Percentiles rank a stretch among this genome's conserved stretches.
phyloP scores from a whole-genome alignment of 768 basidiomycete species.

The Amanita rimosa region DNA sequence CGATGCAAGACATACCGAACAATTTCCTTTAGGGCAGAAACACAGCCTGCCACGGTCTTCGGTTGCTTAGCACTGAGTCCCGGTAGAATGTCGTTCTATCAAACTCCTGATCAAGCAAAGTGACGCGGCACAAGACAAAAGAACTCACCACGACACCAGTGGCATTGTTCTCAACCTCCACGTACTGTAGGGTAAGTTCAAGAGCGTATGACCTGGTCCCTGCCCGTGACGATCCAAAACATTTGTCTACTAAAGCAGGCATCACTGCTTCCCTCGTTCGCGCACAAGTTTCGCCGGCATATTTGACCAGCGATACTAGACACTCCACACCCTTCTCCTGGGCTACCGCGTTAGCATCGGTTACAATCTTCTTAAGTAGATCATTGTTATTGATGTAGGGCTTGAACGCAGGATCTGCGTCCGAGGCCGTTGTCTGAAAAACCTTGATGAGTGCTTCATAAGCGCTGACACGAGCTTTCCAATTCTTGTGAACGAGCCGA shows the following conservation, averaged over 20 bases:
- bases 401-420: slow-evolving; percentile 89
- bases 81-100: slow-evolving; percentile 65
- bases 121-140: not conserved
- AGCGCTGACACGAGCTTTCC: slow-evolving; percentile 94
- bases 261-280: slow-evolving; percentile 73
- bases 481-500: slow-evolving; percentile 88
- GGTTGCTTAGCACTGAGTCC: slow-evolving; percentile 91
- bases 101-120: slow-evolving; percentile 8
- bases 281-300: slow-evolving; percentile 80
- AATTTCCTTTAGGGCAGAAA: slow-evolving; percentile 73
- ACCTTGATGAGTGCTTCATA: slow-evolving; percentile 83
- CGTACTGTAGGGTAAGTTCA: slow-evolving; percentile 81
- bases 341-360: slow-evolving; percentile 91
- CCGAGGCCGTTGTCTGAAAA: slow-evolving; percentile 83
- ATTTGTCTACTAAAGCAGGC: slow-evolving; percentile 93
- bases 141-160: slow-evolving; percentile 78
- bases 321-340: slow-evolving; percentile 97
- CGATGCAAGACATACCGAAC: slow-evolving; percentile 46
- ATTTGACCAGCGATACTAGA: slow-evolving; percentile 75
- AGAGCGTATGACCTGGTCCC: slow-evolving; percentile 84
- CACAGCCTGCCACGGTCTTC: slow-evolving; percentile 76
- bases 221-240: slow-evolving; percentile 80
- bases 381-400: slow-evolving; percentile 74
- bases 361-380: slow-evolving; percentile 75
- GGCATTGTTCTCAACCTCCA: slow-evolving; percentile 87